These are phyloP conservation scores for Ascoidea asiatica DNA, from an alignment of 805 yeast species.

Conservation along the genomic window DNA sequence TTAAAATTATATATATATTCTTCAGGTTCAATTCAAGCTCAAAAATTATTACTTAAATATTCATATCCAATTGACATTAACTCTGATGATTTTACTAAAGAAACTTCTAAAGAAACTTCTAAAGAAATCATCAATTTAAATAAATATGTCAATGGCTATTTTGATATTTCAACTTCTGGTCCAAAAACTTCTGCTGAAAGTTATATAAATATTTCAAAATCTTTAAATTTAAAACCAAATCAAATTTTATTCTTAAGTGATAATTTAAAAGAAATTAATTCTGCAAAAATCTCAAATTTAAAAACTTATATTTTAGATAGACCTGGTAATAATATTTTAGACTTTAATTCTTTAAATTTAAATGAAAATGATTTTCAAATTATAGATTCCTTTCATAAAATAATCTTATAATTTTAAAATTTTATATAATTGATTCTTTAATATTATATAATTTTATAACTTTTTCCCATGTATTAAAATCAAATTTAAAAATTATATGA, in stretches of 20 bases:
- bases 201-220: constrained; percentile 39
- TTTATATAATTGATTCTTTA: constrained; percentile 23
- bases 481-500: constrained; percentile 66
- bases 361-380: not conserved
- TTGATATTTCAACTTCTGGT: constrained; percentile 79
- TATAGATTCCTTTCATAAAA: too few relatives aligned
- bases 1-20: constrained; percentile 59
- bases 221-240: constrained; percentile 20
- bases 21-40: constrained; percentile 83
- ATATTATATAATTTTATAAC: constrained; percentile 43
- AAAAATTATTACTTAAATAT: constrained; percentile 58
- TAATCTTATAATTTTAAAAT: too few relatives aligned
- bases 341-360: not conserved
- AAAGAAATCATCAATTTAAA: too few relatives aligned
- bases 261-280: constrained; percentile 61
- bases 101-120: constrained; percentile 11
- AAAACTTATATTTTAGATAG: constrained; percentile 44
- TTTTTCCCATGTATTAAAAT: constrained; percentile 49
- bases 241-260: constrained; percentile 64
- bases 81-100: constrained; percentile 19
- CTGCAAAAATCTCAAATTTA: constrained; percentile 60
- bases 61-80: too few relatives aligned
- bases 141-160: constrained; percentile 46
- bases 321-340: constrained; percentile 49
- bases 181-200: constrained; percentile 44